A percentile compares a stretch with the other conserved stretches of the same genome.
phyloP scores from a whole-genome alignment of 768 basidiomycete genomes.

The Leccinum variicolor region DNA sequence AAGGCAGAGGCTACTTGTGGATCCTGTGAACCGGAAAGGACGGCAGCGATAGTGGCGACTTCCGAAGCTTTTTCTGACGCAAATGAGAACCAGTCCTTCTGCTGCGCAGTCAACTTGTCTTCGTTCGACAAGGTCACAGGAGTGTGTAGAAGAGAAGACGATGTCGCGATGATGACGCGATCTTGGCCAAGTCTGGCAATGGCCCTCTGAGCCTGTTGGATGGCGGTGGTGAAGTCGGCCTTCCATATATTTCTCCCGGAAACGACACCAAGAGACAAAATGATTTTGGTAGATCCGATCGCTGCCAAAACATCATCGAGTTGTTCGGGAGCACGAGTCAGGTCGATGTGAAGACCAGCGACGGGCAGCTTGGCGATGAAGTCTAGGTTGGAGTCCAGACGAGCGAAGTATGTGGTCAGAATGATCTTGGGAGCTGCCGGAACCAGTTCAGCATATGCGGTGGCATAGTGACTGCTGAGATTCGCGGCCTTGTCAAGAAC shows the following conservation, averaged over 20 bases:
- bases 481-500: slow-evolving; percentile 81
- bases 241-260: slow-evolving; percentile 99
- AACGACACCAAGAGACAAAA: slow-evolving; percentile 91
- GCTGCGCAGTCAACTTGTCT: slow-evolving; percentile 82
- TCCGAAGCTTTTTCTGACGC: slow-evolving; percentile 94
- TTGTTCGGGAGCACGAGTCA: slow-evolving; percentile 90
- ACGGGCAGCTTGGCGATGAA: slow-evolving; percentile 91
- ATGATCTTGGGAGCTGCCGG: slow-evolving; percentile 88
- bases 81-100: slow-evolving; percentile 98
- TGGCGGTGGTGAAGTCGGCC: slow-evolving; percentile 82
- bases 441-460: slow-evolving; percentile 77
- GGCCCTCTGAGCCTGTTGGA: slow-evolving; percentile 82
- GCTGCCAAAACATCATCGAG: slow-evolving; percentile 79
- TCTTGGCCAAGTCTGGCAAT: slow-evolving; percentile 78
- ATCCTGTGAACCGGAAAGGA: slow-evolving; percentile 83
- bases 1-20: slow-evolving; percentile 64
- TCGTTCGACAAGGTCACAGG: slow-evolving; percentile 94
- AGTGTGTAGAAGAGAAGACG: slow-evolving; percentile 97
- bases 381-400: slow-evolving; percentile 87
- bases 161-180: slow-evolving; percentile 91
- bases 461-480: slow-evolving; percentile 75
- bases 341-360: slow-evolving; percentile 93
- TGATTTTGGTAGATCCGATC: slow-evolving; percentile 74
- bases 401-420: slow-evolving; percentile 95
- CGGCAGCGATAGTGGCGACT: slow-evolving; percentile 82